Conservation (phyloP, 1,139 yeast genomes). For the Yamadazyma sp. region DNA sequence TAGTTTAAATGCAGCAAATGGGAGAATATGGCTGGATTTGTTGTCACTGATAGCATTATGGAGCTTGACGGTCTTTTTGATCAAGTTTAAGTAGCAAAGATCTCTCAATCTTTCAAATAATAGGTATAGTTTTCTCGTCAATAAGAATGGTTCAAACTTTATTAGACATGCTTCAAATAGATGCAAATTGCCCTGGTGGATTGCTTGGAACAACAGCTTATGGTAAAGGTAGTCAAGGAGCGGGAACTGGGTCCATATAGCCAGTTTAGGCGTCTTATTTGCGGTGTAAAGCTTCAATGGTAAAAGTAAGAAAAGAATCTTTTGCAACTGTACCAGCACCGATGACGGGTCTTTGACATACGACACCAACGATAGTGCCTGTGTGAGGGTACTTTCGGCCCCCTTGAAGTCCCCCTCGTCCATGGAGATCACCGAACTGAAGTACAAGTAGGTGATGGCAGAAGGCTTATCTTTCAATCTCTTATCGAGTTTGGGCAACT, state of each 20-base stretch:
- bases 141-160: slow-evolving; percentile 48
- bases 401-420: slow-evolving; percentile 59
- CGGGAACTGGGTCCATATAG: slow-evolving; percentile 48
- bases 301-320: slow-evolving; percentile 49
- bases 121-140: slow-evolving; percentile 63
- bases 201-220: slow-evolving; percentile 46
- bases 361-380: slow-evolving; percentile 44
- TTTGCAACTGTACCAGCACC: slow-evolving; percentile 29
- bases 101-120: slow-evolving; percentile 56
- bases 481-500: slow-evolving; percentile 52
- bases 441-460: slow-evolving; percentile 62
- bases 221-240: slow-evolving; percentile 43
- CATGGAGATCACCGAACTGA: slow-evolving; percentile 60
- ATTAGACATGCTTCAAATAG: slow-evolving; percentile 47
- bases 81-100: slow-evolving; percentile 52
- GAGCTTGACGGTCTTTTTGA: slow-evolving; percentile 46
- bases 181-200: slow-evolving; percentile 55
- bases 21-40: slow-evolving; percentile 36
- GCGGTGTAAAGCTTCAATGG: slow-evolving; percentile 53
- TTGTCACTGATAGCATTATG: slow-evolving; percentile 26
- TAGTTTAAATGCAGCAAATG: slow-evolving; percentile 45
- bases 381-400: slow-evolving; percentile 49
- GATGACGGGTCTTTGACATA: slow-evolving; percentile 18
- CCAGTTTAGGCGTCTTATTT: slow-evolving; percentile 38
- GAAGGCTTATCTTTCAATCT: slow-evolving; percentile 48